Conservation (phyloP, 2,329 filamentous ascomycete species). For the Byssothecium circinans region DNA sequence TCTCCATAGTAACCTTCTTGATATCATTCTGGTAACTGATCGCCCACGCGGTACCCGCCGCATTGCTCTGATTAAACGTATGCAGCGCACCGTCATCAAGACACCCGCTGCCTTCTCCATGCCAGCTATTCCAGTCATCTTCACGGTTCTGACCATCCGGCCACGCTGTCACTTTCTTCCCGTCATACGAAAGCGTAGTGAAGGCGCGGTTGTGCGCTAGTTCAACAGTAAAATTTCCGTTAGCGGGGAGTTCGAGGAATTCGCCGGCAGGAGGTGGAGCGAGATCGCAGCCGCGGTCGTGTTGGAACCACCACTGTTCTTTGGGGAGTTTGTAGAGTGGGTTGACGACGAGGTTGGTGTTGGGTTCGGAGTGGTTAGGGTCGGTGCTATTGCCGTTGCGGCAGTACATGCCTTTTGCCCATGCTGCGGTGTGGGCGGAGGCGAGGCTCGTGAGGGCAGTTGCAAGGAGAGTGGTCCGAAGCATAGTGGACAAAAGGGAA, state of each 20-base stretch:
- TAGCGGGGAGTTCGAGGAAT: conserved; percentile 53
- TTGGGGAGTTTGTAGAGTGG: conserved; percentile 52
- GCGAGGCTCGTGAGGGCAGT: conserved; percentile 15
- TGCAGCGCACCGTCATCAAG: conserved; percentile 52
- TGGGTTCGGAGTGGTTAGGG: conserved; percentile 28
- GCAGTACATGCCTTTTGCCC: conserved; percentile 47
- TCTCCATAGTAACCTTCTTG: conserved; percentile 52
- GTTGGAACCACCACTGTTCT: conserved; percentile 56
- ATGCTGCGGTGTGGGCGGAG: conserved; percentile 44
- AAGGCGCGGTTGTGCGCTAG: conserved; percentile 55
- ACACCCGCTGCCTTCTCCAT: conserved; percentile 35
- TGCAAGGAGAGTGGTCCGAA: conserved; percentile 11
- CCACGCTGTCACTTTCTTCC: conserved; percentile 47
- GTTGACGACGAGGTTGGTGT: conserved; percentile 51
- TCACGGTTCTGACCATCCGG: conserved; percentile 52
- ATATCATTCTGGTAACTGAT: conserved; percentile 56
- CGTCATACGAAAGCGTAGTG: conserved; percentile 52
- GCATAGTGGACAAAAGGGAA: conserved; percentile 8
- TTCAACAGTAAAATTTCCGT: conserved; percentile 53
- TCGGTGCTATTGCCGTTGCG: conserved; percentile 38
- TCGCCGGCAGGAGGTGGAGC: conserved; percentile 42
- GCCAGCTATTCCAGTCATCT: conserved; percentile 50
- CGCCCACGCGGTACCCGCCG: conserved; percentile 54
- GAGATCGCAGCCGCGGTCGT: conserved; percentile 51
- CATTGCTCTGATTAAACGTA: conserved; percentile 47